These are phyloP conservation scores for Rhexocercosporidium sp. DNA, from an alignment of 2,329 filamentous ascomycete species.

Conservation along the genomic window DNA sequence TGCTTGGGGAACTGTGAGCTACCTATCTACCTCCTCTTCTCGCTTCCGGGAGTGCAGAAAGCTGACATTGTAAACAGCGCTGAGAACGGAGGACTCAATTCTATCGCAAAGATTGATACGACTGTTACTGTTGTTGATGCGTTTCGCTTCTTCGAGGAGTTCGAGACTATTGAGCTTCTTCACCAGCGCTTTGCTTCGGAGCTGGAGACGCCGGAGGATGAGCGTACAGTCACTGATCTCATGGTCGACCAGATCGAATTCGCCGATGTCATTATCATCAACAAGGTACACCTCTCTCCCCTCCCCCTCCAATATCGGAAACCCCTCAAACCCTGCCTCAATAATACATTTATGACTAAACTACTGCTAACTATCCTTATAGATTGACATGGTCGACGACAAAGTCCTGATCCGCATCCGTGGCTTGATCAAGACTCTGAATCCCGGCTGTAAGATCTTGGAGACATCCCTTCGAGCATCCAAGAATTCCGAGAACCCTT, in stretches of 20 bases:
- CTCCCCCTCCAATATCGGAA: not conserved
- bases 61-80: conserved; percentile 44
- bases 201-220: conserved; percentile 69
- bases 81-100: conserved; percentile 66
- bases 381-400: conserved; percentile 43
- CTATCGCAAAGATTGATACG: conserved; percentile 70
- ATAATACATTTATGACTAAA: not conserved
- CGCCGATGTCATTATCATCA: conserved; percentile 73
- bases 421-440: conserved; percentile 63
- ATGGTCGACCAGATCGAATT: conserved; percentile 83
- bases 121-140: conserved; percentile 76
- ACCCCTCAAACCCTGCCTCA: not conserved
- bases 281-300: conserved; percentile 55
- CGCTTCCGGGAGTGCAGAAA: conserved; percentile 5
- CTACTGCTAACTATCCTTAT: not conserved
- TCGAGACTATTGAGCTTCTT: conserved; percentile 71
- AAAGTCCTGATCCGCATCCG: conserved; percentile 53
- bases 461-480: conserved; percentile 47
- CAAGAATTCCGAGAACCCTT: not conserved
- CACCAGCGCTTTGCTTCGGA: conserved; percentile 63
- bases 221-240: conserved; percentile 74
- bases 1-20: conserved; percentile 17
- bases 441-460: conserved; percentile 69
- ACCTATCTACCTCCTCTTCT: not conserved
- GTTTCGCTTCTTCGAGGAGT: conserved; percentile 74